Percentiles rank a stretch among this genome's conserved stretches.
Evolutionary conservation across 2,329 filamentous ascomycete species (phyloP).

Genomic region (Chaetothyriales sp.): DNA sequence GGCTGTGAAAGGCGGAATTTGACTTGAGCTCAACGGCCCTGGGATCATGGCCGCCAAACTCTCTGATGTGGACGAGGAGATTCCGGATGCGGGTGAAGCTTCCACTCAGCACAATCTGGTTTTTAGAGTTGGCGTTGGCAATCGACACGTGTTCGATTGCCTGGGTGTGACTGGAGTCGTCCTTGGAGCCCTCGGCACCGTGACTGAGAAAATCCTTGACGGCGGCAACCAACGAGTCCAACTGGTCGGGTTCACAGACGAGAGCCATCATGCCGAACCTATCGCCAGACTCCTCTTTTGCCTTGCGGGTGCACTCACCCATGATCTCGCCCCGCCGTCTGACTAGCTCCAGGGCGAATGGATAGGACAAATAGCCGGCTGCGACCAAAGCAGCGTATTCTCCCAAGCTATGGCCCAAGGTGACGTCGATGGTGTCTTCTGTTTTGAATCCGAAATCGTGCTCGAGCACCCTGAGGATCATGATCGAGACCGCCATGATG

Average conservation of each 20-base stretch:
- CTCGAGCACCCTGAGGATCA: conserved; percentile 79
- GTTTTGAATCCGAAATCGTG: conserved; percentile 67
- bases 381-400: conserved; percentile 87
- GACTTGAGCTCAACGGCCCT: conserved; percentile 74
- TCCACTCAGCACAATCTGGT: conserved; percentile 88
- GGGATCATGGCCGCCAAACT: conserved; percentile 85
- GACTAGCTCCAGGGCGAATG: conserved; percentile 65
- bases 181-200: conserved; percentile 49
- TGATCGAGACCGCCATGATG: conserved; percentile 87
- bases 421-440: conserved; percentile 60
- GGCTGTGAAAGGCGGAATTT: conserved; percentile 80
- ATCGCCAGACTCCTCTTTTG: conserved; percentile 54
- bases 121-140: conserved; percentile 89
- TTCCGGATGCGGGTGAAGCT: conserved; percentile 70
- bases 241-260: conserved; percentile 69
- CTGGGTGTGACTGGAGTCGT: conserved; percentile 53
- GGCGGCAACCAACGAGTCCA: conserved; percentile 54
- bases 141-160: conserved; percentile 78
- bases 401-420: conserved; percentile 78
- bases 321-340: conserved; percentile 68
- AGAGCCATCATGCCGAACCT: conserved; percentile 92
- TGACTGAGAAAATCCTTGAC: conserved; percentile 70
- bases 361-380: conserved; percentile 63
- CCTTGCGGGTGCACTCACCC: conserved; percentile 58
- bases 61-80: conserved; percentile 68